Evolutionary conservation across 257 asterid species (phyloP).

Genomic region (Fraxinus excelsior): DNA sequence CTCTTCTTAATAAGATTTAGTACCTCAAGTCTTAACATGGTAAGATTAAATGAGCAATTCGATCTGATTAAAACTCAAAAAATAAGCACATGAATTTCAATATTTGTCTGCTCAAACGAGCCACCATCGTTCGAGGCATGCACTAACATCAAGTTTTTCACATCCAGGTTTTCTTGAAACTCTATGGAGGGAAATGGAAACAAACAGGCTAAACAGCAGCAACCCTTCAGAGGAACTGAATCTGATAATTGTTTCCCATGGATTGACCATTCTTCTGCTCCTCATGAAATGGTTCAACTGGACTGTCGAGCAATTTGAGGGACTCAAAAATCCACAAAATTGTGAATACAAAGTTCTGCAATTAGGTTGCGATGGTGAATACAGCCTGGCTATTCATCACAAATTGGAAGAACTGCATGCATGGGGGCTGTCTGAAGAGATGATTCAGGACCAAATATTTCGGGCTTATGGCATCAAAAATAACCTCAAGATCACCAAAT

Average conservation of each 20-base stretch:
- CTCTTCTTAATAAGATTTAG: too few relatives aligned
- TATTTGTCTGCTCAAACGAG: too few relatives aligned
- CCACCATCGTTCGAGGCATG: too few relatives aligned
- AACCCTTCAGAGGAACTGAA: too few relatives aligned
- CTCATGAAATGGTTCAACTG: too few relatives aligned
- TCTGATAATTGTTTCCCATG: too few relatives aligned
- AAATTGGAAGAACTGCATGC: conserved; percentile 31
- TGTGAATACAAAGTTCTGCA: conserved; percentile 51
- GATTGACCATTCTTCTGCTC: too few relatives aligned
- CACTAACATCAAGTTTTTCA: background rate
- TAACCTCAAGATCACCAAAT: background rate
- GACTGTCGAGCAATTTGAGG: conserved; percentile 60
- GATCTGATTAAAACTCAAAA: too few relatives aligned
- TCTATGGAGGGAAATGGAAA: conserved; percentile 62
- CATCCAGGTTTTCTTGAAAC: conserved; percentile 56
- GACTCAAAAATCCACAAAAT: conserved; percentile 42
- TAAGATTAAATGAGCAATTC: too few relatives aligned
- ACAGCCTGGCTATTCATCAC: conserved; percentile 63
- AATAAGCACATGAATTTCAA: too few relatives aligned
- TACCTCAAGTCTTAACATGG: too few relatives aligned
- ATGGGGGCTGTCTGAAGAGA: conserved; percentile 59
- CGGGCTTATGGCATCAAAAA: conserved; percentile 32
- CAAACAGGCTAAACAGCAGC: conserved; percentile 21
- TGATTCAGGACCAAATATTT: conserved; percentile 55
- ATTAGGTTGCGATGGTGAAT: conserved; percentile 52